Conservation (phyloP, 352 stramenopile species). For the Pythium rishiriense region DNA sequence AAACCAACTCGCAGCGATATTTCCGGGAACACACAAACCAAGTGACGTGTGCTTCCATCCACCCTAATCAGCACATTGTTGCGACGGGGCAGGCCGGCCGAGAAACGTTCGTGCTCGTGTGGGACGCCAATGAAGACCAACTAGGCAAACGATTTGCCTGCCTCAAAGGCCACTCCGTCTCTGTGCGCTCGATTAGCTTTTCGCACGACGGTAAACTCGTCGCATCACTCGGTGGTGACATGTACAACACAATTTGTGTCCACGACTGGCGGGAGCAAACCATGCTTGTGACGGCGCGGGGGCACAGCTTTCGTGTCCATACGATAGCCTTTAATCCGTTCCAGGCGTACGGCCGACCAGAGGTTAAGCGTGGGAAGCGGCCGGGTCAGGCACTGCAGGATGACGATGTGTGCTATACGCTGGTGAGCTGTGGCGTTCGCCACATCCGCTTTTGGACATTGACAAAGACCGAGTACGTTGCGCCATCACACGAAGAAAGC, state of each 20-base stretch:
- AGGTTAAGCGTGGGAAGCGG: conserved; percentile 47
- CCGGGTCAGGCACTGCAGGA: conserved; percentile 67
- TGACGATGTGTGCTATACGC: conserved; percentile 67
- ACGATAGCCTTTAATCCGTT: conserved; percentile 71
- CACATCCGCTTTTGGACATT: conserved; percentile 81
- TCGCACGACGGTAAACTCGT: conserved; percentile 72
- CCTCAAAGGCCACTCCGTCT: conserved; percentile 53
- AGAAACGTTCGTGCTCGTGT: conserved; percentile 64
- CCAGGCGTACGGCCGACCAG: conserved; percentile 61
- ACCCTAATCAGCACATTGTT: conserved; percentile 62
- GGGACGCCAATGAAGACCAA: conserved; percentile 61
- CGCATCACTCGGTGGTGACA: conserved; percentile 62
- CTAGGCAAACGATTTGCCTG: conserved; percentile 56
- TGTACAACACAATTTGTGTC: conserved; percentile 81
- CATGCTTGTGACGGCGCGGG: conserved; percentile 50
- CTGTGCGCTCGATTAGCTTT: conserved; percentile 64
- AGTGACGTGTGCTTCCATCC: conserved; percentile 51
- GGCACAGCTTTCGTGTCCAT: conserved; percentile 70
- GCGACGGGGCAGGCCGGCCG: conserved; percentile 60
- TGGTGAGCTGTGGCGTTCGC: conserved; percentile 69
- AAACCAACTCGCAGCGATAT: conserved; percentile 51
- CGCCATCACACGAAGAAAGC: conserved; percentile 42
- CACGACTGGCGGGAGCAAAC: conserved; percentile 71
- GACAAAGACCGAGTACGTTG: conserved; percentile 51
- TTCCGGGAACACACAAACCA: conserved; percentile 65